Evolutionary conservation across 2,329 filamentous ascomycete genomes (phyloP).

Genomic region (Emmonsia crescens): DNA sequence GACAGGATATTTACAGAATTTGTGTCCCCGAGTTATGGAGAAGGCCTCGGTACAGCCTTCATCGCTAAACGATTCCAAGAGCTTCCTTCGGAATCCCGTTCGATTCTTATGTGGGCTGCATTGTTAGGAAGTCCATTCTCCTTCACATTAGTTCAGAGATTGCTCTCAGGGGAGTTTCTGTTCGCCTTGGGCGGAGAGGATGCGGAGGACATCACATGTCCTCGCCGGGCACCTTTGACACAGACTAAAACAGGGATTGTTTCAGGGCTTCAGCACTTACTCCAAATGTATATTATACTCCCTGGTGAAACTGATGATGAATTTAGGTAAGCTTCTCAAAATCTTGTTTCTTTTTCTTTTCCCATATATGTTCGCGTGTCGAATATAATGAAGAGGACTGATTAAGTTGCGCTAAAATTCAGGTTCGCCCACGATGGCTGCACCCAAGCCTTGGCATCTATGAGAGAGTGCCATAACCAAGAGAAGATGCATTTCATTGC

Average conservation of each 20-base stretch:
- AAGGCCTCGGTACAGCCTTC: conserved; percentile 72
- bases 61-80: conserved; percentile 68
- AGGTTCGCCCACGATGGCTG: conserved; percentile 84
- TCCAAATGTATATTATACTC: conserved; percentile 71
- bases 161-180: conserved; percentile 66
- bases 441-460: conserved; percentile 58
- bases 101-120: conserved; percentile 77
- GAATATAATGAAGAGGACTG: not conserved
- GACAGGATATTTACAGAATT: conserved; percentile 82
- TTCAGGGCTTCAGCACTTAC: conserved; percentile 67
- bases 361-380: not conserved
- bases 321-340: conserved; percentile 44
- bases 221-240: conserved; percentile 37
- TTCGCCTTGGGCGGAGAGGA: conserved; percentile 41
- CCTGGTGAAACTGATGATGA: conserved; percentile 74
- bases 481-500: conserved; percentile 87
- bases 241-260: conserved; percentile 55
- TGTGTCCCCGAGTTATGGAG: conserved; percentile 63
- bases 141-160: conserved; percentile 65
- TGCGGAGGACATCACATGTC: conserved; percentile 25
- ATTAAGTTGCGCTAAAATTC: not conserved
- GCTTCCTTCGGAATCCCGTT: conserved; percentile 60
- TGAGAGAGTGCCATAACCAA: conserved; percentile 56
- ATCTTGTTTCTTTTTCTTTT: conserved; percentile 11
- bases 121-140: conserved; percentile 74